Percentiles rank a stretch among this genome's conserved stretches.
Evolutionary conservation across 176 grass and related monocot genomes (phyloP).

Genomic region (Musa schizocarpa): DNA sequence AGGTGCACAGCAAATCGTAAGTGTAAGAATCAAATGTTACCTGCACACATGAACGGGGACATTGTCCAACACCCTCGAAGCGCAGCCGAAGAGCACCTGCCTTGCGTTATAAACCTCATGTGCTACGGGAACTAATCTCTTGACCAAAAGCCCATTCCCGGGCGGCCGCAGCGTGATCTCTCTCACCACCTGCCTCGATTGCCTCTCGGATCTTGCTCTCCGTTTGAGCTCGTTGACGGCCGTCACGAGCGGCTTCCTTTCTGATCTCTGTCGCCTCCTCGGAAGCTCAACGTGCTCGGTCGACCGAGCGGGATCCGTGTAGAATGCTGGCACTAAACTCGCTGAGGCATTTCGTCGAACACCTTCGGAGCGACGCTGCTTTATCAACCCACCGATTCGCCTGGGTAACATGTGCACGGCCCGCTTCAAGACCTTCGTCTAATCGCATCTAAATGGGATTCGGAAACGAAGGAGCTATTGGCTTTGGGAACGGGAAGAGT

Average conservation of each 20-base stretch:
- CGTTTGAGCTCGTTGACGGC: slow-evolving; percentile 14
- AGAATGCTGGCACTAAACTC: not conserved
- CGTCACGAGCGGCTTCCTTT: slow-evolving; percentile 11
- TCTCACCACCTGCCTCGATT: slow-evolving; percentile 11
- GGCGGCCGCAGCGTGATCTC: slow-evolving; percentile 19
- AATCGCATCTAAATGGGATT: no score
- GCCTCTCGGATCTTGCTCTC: not conserved
- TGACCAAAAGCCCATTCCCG: slow-evolving; percentile 19
- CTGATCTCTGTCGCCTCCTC: not conserved
- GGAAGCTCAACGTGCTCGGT: slow-evolving; percentile 5
- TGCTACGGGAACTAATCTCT: slow-evolving; percentile 5
- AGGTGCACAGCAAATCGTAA: no score
- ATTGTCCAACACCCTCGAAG: slow-evolving; percentile 5
- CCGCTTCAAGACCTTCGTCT: no score
- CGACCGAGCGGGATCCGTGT: not conserved
- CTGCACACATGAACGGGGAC: slow-evolving; percentile 12
- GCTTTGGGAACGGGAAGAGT: no score
- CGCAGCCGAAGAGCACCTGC: slow-evolving; percentile 4
- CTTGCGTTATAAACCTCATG: slow-evolving; percentile 11
- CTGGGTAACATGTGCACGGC: not conserved
- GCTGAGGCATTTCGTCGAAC: slow-evolving; percentile 5
- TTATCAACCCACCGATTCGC: not conserved
- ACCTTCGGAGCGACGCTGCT: not conserved
- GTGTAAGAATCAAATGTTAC: not conserved
- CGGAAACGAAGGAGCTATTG: no score